These are phyloP conservation scores for Quercus berberidifolia DNA, from an alignment of 306 rosid species.

Conservation along the genomic window DNA sequence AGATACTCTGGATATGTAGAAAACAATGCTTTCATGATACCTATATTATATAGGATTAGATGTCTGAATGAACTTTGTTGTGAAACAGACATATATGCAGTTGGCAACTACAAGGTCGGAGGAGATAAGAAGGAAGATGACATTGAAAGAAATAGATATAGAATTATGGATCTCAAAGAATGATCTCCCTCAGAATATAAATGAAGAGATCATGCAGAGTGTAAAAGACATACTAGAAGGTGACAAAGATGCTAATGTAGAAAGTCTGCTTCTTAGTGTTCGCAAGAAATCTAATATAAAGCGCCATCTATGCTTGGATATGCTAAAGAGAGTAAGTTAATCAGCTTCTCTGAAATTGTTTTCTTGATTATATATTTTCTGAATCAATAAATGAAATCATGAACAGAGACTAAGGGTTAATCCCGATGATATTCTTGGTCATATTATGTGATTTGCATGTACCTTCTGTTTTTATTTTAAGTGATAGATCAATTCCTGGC, in stretches of 20 bases:
- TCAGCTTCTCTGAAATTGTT: not conserved
- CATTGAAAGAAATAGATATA: slow-evolving; percentile 80
- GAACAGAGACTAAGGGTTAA: too few relatives aligned
- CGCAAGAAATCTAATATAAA: slow-evolving; percentile 83
- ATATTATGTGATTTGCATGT: too few relatives aligned
- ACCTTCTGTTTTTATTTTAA: too few relatives aligned
- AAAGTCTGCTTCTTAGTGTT: slow-evolving; percentile 58
- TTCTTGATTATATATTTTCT: not conserved
- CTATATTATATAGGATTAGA: not conserved
- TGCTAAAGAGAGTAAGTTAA: slow-evolving; percentile 72
- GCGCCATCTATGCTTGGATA: slow-evolving; percentile 83
- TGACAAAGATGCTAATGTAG: slow-evolving; percentile 84
- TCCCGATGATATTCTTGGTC: too few relatives aligned
- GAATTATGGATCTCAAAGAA: slow-evolving; percentile 93
- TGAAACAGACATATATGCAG: slow-evolving; percentile 77
- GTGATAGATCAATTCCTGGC: too few relatives aligned
- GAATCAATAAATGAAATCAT: not conserved
- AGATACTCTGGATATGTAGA: not conserved
- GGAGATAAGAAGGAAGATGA: slow-evolving; percentile 52
- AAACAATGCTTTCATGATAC: too few relatives aligned
- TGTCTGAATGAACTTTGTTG: slow-evolving; percentile 19
- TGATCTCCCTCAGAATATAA: slow-evolving; percentile 65
- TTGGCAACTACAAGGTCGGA: slow-evolving; percentile 79
- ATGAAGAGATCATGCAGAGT: slow-evolving; percentile 71
- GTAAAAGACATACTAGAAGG: slow-evolving; percentile 89